Evolutionary conservation across 2,329 filamentous ascomycete genomes (phyloP).

Genomic region (Calonectria pseudoturangicola): DNA sequence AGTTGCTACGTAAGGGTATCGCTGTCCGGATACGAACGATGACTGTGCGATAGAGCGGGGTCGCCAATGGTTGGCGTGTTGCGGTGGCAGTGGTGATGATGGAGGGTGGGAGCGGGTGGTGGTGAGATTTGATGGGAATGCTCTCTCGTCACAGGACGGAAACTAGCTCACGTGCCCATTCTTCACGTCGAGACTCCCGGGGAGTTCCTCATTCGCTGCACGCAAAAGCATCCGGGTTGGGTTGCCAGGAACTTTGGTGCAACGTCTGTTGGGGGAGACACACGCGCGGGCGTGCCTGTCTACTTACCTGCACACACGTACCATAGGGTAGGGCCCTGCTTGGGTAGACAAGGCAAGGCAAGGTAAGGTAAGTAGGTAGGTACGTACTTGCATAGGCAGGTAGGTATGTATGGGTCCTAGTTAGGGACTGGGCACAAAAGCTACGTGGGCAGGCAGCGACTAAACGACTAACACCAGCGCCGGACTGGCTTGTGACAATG

Average conservation of each 20-base stretch:
- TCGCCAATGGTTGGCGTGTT: slow-evolving; percentile 24
- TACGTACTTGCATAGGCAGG: too few species aligned
- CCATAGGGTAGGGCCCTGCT: too few species aligned
- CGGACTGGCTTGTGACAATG: slow-evolving; percentile 19
- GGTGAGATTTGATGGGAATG: slow-evolving; percentile 28
- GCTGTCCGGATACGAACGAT: slow-evolving; percentile 36
- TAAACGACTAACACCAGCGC: not conserved
- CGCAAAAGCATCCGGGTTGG: slow-evolving; percentile 6
- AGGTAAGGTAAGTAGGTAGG: too few species aligned
- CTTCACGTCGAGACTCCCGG: slow-evolving; percentile 5
- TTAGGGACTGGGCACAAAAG: not conserved
- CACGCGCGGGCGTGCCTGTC: not conserved
- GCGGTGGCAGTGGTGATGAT: slow-evolving; percentile 27
- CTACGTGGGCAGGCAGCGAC: slow-evolving; percentile 24
- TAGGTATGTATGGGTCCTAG: too few species aligned
- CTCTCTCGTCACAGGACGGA: slow-evolving; percentile 17
- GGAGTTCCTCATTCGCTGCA: not conserved
- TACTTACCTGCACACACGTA: too few species aligned
- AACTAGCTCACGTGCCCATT: slow-evolving; percentile 36
- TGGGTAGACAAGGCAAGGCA: too few species aligned
- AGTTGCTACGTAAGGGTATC: not conserved
- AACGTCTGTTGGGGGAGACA: not conserved
- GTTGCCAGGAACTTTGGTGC: slow-evolving; percentile 17
- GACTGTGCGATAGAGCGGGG: slow-evolving; percentile 39
- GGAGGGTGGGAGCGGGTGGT: slow-evolving; percentile 34